Evolutionary conservation across 1,284 basidiomycete genomes (phyloP).

Genomic region (Cutaneotrichosporon cutaneum): DNA sequence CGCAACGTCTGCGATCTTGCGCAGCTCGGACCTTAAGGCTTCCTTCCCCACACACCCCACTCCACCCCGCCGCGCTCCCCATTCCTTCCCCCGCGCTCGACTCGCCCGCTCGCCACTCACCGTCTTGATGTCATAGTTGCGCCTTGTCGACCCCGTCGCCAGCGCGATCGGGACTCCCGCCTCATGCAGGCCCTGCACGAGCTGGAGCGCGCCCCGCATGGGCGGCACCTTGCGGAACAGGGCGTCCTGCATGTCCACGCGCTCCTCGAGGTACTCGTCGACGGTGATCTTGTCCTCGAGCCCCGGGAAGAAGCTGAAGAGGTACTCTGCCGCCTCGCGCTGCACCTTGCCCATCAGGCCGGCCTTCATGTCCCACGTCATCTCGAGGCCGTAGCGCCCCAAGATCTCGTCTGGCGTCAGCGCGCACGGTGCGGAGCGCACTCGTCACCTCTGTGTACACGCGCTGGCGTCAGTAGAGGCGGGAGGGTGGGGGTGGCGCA

Average conservation of each 20-base stretch:
- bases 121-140: conserved; percentile 46
- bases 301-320: conserved; percentile 46
- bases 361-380: conserved; percentile 53
- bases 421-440: conserved; percentile 8
- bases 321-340: conserved; percentile 42
- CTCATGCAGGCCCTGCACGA: conserved; percentile 46
- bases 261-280: conserved; percentile 48
- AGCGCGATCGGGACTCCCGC: conserved; percentile 51
- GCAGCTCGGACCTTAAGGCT: too few species aligned
- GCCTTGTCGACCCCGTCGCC: conserved; percentile 49
- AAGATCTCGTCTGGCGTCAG: conserved; percentile 45
- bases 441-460: conserved; percentile 51
- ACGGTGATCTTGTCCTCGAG: conserved; percentile 45
- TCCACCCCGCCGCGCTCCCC: background rate
- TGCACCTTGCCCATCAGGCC: conserved; percentile 52
- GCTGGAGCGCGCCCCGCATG: conserved; percentile 48
- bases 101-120: conserved; percentile 26
- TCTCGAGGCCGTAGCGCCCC: conserved; percentile 44
- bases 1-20: too few species aligned
- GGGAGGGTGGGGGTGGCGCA: conserved; percentile 20
- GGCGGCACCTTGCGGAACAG: conserved; percentile 47
- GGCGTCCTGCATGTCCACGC: conserved; percentile 45
- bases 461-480: conserved; percentile 27
- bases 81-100: background rate
- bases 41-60: background rate